These are phyloP conservation scores for Ochromonas danica DNA, from an alignment of 108 stramenopile species.

Conservation along the genomic window DNA sequence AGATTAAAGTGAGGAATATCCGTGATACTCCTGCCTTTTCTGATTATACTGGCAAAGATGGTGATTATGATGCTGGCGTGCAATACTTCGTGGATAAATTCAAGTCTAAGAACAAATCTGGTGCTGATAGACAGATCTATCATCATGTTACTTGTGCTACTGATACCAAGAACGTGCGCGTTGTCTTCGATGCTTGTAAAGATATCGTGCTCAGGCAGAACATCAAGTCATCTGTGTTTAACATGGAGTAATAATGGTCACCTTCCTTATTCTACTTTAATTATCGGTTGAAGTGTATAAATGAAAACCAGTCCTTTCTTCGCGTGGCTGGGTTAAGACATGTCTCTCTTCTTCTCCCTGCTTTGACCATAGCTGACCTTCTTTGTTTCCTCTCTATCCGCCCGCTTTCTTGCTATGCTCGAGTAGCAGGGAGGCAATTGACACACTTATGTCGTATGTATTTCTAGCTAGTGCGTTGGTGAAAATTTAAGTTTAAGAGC, in stretches of 20 bases:
- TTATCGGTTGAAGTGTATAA: too few species aligned
- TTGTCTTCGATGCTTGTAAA: conserved; percentile 61
- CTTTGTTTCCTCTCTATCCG: too few species aligned
- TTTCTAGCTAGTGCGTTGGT: too few species aligned
- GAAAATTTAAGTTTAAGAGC: too few species aligned
- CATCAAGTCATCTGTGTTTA: conserved; percentile 46
- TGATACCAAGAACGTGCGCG: conserved; percentile 59
- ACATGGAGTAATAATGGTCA: conserved; percentile 35
- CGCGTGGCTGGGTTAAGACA: too few species aligned
- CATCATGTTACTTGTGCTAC: conserved; percentile 64
- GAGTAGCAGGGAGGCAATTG: too few species aligned
- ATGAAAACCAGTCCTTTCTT: too few species aligned
- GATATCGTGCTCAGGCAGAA: conserved; percentile 58
- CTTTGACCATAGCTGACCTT: too few species aligned
- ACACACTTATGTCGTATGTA: too few species aligned
- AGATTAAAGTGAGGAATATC: conserved; percentile 64
- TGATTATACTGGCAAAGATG: conserved; percentile 43
- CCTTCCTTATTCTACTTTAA: too few species aligned
- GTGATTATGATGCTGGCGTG: conserved; percentile 51
- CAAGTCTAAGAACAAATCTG: conserved; percentile 42
- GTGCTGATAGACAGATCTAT: conserved; percentile 49
- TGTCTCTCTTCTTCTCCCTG: too few species aligned
- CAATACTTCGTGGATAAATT: conserved; percentile 51
- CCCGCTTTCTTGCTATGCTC: too few species aligned
- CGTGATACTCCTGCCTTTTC: conserved; percentile 45